Evolutionary conservation across 2,329 filamentous ascomycete genomes (phyloP), one percentile per base, ranked within the genome.

Genomic region (Salinomyces thailandicus): DNA sequence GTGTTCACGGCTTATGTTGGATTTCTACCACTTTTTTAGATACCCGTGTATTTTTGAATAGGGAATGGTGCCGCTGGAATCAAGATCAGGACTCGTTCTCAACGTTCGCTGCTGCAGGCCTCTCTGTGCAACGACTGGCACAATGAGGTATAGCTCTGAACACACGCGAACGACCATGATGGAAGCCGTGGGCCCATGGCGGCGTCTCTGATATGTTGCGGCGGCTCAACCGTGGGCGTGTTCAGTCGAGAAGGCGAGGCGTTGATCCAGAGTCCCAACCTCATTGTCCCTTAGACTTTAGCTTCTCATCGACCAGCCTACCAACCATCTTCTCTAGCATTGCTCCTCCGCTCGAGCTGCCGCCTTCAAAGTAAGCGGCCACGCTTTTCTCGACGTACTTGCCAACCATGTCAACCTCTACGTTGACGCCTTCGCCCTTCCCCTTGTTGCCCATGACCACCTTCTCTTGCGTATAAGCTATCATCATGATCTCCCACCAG

Each of bases 401-500:
- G 35, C 77, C 77, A 5, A 81, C 75, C 67, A 93, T 85, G 58
- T 95, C 87, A 36, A 94, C 89, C 68, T 95, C 87, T 22, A 95
- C 75, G 55, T 95, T 95, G 43, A 94, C 84, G 33, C 78, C 73
- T 5, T 93, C 85, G 2, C 87, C 86, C 18, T 72, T 64, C 61
- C 73, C 69, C 73, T 95, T 95, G 35, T 67, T 68, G 2, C 83
- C 84, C 45, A 85, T 77, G 12, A 93, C 81, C 12, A 98, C 79
- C 61, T 83, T 83, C 62, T 89, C 85, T 66, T 96, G 91, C 8
- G 91, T 95, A 62, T 98, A 98, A 6, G 83, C 75, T 59, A 98
- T 95, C 43, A 98, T 69, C 91, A 98, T 98, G 33, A 98, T 81
- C 72, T 96, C 91, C 65, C 73, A 81, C 75, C 80, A 95, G 60